Percentiles rank a stretch among this genome's conserved stretches.
Conservation (phyloP, 2,329 filamentous ascomycete genomes). For the Cadophora gregata region DNA sequence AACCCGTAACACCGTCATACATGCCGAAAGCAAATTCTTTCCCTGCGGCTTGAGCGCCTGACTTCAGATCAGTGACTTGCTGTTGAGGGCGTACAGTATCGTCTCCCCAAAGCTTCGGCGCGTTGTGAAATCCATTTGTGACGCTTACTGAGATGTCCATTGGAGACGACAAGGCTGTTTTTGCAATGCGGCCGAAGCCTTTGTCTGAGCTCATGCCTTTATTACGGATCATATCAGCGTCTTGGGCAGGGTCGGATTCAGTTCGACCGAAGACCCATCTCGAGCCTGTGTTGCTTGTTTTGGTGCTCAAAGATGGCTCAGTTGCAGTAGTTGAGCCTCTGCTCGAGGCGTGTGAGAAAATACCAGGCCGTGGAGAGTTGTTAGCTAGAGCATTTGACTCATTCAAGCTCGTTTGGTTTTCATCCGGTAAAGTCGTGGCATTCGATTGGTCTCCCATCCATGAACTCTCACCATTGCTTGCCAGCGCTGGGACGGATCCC, state of each 20-base stretch:
- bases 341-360: neutral
- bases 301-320: neutral
- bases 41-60: conserved; percentile 64
- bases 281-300: neutral
- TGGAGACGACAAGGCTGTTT: conserved; percentile 66
- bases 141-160: conserved; percentile 61
- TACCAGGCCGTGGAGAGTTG: neutral
- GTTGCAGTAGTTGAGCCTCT: neutral
- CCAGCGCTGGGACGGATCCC: neutral
- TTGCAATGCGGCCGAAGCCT: conserved; percentile 72
- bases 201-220: conserved; percentile 54
- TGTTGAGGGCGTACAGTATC: conserved; percentile 62
- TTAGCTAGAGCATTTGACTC: neutral
- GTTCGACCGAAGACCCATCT: neutral
- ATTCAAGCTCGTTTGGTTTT: neutral
- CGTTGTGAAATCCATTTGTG: conserved; percentile 73
- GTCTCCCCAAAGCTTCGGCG: conserved; percentile 68
- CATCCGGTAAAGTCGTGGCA: neutral
- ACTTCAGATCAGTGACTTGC: conserved; percentile 68
- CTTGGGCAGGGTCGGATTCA: neutral
- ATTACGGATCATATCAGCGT: neutral
- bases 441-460: neutral
- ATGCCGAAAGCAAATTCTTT: conserved; percentile 63
- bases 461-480: neutral
- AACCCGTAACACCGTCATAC: conserved; percentile 67